These are phyloP conservation scores for Penicillium cinerascens DNA, from an alignment of 495 filamentous ascomycete genomes.

Conservation along the genomic window DNA sequence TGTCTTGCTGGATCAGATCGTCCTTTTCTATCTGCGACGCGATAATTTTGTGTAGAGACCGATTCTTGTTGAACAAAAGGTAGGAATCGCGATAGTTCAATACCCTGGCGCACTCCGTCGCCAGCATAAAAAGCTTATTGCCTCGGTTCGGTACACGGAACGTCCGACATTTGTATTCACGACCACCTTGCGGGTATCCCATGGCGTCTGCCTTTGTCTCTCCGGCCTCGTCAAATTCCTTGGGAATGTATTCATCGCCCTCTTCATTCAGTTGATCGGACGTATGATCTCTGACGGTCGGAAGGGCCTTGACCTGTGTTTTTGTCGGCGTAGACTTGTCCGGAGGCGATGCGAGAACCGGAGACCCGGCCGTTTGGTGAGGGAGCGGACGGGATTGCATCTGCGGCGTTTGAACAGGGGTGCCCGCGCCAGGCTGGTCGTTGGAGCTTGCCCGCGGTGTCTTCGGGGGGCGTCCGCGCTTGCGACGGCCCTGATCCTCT, in stretches of 20 bases:
- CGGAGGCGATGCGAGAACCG: conserved; percentile 71
- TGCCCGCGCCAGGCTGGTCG: conserved; percentile 49
- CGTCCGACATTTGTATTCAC: conserved; percentile 89
- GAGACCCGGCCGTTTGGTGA: conserved; percentile 51
- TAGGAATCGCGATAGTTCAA: conserved; percentile 97
- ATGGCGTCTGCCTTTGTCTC: conserved; percentile 88
- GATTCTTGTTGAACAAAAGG: conserved; percentile 97
- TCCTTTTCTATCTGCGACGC: conserved; percentile 95
- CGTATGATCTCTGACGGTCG: conserved; percentile 94
- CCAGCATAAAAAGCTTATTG: conserved; percentile 96
- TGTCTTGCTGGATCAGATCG: conserved; percentile 90
- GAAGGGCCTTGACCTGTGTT: conserved; percentile 84
- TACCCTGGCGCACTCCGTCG: conserved; percentile 94
- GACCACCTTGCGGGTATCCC: conserved; percentile 73
- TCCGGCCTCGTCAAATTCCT: conserved; percentile 86
- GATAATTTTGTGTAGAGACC: conserved; percentile 97
- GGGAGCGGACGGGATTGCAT: conserved; percentile 66
- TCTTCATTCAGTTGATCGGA: conserved; percentile 91
- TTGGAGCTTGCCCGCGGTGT: conserved; percentile 50
- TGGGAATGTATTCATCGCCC: conserved; percentile 93
- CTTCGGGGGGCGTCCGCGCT: conserved; percentile 83
- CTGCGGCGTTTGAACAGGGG: conserved; percentile 72
- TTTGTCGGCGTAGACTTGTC: conserved; percentile 88
- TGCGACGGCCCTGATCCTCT: conserved; percentile 76
- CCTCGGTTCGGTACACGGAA: conserved; percentile 88